Base-by-base conservation (phyloP, 169 alveolate genomes). In the Plasmodium gonderi region DNA sequence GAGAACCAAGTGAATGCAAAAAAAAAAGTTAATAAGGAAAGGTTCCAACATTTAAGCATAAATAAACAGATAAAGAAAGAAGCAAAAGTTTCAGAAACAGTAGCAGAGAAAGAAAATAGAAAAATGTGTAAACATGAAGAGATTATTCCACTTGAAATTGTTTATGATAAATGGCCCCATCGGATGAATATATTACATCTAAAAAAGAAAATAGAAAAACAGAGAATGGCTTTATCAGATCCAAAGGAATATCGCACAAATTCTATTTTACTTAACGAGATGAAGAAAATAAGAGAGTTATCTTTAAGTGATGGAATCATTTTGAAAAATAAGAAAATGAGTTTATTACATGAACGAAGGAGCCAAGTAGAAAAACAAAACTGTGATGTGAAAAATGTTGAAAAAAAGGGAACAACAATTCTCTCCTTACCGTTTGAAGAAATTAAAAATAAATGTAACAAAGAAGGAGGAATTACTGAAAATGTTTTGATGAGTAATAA, bases 191-290 rank as follows among this genome's bases (percentile, higher is more conserved):
- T 67, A 81, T 51, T 78, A 29, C 36, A 42, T 33, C 54, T 81
- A 74, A 81, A 67, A 5, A 8, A 8, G 23, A 81, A 81, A 81
- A 81, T 81, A 20, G 81, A 81, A 31, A 44, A 74, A 7, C 80
- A 81, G 11, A 26, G 68, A 81, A 51, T 81, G 31, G 7, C 91
- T 7, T 20, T 42, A 7, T 81, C 91, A 67, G 90, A 79, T 17
- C 26, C 44, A 17, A 79, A 79, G 29, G 49, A 36, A 5, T 79
- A 79, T 20, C 38, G 20, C 31, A 54, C 51, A 42, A 20, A 14
- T 54, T 8, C 40, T 1, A 33, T 33, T 17, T 20, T 79, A 60
- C 38, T 51, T 26, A 54, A 12, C 51, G 54, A 42, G 26, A 60
- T 33, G 14, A 33, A 33, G 65, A 54, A 49, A 12, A 33, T 79